These are phyloP conservation scores for Rhodotorula sp. DNA, from an alignment of 1,284 basidiomycete species.

Conservation along the genomic window DNA sequence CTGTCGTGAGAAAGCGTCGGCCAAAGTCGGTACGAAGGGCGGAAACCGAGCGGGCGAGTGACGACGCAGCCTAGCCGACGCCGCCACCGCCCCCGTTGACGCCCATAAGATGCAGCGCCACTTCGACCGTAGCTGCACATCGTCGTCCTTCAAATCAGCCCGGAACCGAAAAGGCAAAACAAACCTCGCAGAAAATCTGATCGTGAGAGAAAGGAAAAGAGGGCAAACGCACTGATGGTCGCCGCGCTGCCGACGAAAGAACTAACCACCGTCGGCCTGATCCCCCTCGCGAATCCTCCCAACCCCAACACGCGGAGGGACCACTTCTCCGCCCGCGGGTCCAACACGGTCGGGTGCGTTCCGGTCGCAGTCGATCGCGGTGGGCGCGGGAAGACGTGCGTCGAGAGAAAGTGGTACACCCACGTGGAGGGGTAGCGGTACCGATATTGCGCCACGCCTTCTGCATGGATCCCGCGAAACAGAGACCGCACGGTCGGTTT, in stretches of 20 bases:
- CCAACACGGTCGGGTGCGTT: constrained; percentile 14
- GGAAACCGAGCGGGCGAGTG: no score
- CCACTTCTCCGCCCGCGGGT: constrained; percentile 37
- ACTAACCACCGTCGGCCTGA: constrained; percentile 42
- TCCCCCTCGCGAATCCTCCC: constrained; percentile 39
- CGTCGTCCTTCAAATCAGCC: no score
- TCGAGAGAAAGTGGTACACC: constrained; percentile 36
- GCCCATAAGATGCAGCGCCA: constrained; percentile 32
- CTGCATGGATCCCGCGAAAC: constrained; percentile 39
- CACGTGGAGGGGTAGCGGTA: constrained; percentile 40
- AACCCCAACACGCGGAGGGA: constrained; percentile 36
- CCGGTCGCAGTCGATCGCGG: constrained; percentile 2
- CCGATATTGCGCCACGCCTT: constrained; percentile 33
- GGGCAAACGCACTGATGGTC: constrained; percentile 41
- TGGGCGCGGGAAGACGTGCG: constrained; percentile 3
- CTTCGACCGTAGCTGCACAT: constrained; percentile 30
- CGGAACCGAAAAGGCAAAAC: background rate
- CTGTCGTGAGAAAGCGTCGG: no score
- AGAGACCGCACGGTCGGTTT: background rate
- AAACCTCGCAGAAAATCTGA: background rate
- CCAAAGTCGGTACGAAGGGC: no score
- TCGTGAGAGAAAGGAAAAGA: background rate
- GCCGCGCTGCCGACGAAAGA: constrained; percentile 44
- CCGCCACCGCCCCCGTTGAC: constrained; percentile 33
- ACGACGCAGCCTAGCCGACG: constrained; percentile 8